A percentile compares a stretch with the other conserved stretches of the same genome.
phyloP scores from a whole-genome alignment of 306 rosid genomes.

The Vigna mungo region DNA sequence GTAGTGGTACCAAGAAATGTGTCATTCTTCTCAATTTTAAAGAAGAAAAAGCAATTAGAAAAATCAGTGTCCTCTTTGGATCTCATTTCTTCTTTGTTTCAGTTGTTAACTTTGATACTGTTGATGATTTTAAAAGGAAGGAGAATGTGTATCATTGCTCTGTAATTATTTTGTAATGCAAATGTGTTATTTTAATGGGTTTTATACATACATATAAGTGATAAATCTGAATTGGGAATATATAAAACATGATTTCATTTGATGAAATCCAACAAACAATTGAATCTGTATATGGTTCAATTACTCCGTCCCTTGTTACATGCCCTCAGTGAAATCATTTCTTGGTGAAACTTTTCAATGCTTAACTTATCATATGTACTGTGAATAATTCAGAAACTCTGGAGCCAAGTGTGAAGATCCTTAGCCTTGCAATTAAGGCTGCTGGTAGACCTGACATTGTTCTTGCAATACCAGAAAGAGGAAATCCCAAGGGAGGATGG shows the following conservation, averaged over 20 bases:
- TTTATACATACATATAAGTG: neutral
- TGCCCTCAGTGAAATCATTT: neutral
- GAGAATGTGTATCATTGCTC: too few species aligned
- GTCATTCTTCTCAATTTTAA: neutral
- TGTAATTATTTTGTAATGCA: conserved; percentile 24
- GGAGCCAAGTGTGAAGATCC: conserved; percentile 89
- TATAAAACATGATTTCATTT: conserved; percentile 14
- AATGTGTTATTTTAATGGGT: conserved; percentile 21
- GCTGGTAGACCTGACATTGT: conserved; percentile 75
- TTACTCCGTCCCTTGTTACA: neutral
- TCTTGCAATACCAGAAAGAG: conserved; percentile 77
- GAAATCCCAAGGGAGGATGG: conserved; percentile 70
- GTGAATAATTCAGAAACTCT: conserved; percentile 62
- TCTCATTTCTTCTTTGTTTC: conserved; percentile 12
- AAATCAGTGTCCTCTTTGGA: conserved; percentile 4
- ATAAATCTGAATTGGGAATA: conserved; percentile 8
- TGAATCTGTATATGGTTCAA: conserved; percentile 21
- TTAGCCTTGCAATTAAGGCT: conserved; percentile 81
- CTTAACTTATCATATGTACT: conserved; percentile 23
- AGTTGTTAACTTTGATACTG: neutral
- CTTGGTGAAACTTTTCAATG: neutral
- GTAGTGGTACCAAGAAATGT: conserved; percentile 4
- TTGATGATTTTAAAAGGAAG: neutral
- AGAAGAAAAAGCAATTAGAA: neutral
- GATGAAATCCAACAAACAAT: conserved; percentile 28